Evolutionary conservation across 1,139 yeast species (phyloP), one percentile per base, ranked within the genome.

Genomic region (Lodderomyces pseudojiufengensis): DNA sequence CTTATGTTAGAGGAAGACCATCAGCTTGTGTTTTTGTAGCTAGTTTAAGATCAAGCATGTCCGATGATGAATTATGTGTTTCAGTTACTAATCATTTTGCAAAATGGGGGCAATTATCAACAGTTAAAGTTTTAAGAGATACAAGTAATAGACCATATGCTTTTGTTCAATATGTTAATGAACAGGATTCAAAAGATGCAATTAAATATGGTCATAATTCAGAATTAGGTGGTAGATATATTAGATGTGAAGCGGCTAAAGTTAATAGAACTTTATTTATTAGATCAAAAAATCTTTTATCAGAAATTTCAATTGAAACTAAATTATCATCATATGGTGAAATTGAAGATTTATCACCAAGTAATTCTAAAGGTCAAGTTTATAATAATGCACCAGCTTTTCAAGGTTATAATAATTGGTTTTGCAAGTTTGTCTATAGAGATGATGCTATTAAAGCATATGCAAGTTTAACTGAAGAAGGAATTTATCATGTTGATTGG

Each of bases 11-110:
- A 38, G 59, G 57, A 5, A 70, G 85, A 27, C 95, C 95, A 11
- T 82, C 95, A 0, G 79, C 95, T 3, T 87, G 95, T 57, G 84
- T 86, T 1, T 87, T 87, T 63, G 96, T 87, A 36, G 96, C 95
- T 24, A 75, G 88, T 53, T 73, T 86, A 39, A 74, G 84, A 5
- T 71, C 88, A 0, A 61, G 66, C 26, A 62, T 73, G 37, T 57
- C 78, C 4, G 95, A 86, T 56, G 92, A 84, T 51, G 80, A 79
- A 33, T 67, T 86, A 42, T 74, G 83, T 50, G 56, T 70, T 16
- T 78, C 92, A 0, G 94, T 87, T 3, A 75, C 80, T 3, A 63
- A 70, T 11, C 84, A 78, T 50, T 83, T 83, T 46, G 54, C 60
- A 38, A 65, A 76, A 56, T 86, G 82, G 80, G 95, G 95, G 9